Conservation (phyloP, 345 rosid species). For the Passiflora organensis region DNA sequence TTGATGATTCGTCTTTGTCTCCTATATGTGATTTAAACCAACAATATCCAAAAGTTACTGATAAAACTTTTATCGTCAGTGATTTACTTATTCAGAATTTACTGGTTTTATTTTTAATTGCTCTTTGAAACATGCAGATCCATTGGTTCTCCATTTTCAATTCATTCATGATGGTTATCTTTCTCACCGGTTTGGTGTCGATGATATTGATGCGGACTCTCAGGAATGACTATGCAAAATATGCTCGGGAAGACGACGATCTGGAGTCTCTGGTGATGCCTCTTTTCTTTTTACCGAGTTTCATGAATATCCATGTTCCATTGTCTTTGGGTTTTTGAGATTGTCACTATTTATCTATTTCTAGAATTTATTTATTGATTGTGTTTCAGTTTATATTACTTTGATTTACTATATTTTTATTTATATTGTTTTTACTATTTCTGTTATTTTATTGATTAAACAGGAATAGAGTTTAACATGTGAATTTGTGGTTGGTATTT, state of each 20-base stretch:
- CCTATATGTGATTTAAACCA: no score
- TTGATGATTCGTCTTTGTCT: constrained; percentile 5
- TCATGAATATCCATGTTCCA: not conserved
- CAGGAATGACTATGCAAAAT: constrained; percentile 90
- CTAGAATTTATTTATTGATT: not conserved
- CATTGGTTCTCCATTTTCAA: constrained; percentile 98
- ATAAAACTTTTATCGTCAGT: no score
- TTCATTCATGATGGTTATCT: constrained; percentile 98
- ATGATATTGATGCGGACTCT: constrained; percentile 97
- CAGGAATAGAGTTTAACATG: constrained; percentile 16
- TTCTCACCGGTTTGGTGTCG: constrained; percentile 93
- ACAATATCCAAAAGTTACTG: no score
- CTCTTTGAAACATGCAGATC: constrained; percentile 46
- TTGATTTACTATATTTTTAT: not conserved
- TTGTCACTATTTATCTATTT: not conserved
- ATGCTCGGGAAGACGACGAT: constrained; percentile 96
- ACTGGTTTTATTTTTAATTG: constrained; percentile 9
- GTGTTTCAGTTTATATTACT: no score
- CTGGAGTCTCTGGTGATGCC: constrained; percentile 75
- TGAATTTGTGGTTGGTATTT: constrained; percentile 8
- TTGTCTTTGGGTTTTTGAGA: not conserved
- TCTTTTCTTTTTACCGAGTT: constrained; percentile 1
- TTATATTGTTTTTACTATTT: not conserved
- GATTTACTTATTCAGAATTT: not conserved
- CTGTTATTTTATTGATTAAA: not conserved